Evolutionary conservation across 441 rosid genomes (phyloP).

Genomic region (Brassica hybrid): DNA sequence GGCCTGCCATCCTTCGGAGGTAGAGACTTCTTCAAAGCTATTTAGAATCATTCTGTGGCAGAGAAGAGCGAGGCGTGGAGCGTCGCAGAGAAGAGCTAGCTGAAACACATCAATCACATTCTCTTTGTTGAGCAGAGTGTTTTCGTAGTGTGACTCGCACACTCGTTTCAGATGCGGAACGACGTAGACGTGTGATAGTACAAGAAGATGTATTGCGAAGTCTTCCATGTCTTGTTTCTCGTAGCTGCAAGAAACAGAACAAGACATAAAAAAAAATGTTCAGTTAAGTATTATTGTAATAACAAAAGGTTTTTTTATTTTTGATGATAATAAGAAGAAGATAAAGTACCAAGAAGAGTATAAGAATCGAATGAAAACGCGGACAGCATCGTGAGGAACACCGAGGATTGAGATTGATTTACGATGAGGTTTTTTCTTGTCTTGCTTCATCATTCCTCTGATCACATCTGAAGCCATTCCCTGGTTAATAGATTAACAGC

Average conservation of each 20-base stretch:
- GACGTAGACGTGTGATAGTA: slow-evolving; percentile 74
- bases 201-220: slow-evolving; percentile 64
- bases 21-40: slow-evolving; percentile 56
- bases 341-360: slow-evolving; percentile 77
- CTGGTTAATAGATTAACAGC: slow-evolving; percentile 42
- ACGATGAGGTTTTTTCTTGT: slow-evolving; percentile 47
- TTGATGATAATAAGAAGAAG: too few relatives aligned
- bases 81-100: slow-evolving; percentile 81
- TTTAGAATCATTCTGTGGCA: slow-evolving; percentile 69
- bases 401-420: slow-evolving; percentile 69
- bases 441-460: slow-evolving; percentile 71
- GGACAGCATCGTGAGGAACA: slow-evolving; percentile 76
- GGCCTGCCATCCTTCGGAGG: slow-evolving; percentile 73
- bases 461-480: slow-evolving; percentile 87
- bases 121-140: slow-evolving; percentile 59
- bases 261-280: slow-evolving; percentile 15
- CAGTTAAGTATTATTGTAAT: not conserved
- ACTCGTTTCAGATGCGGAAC: slow-evolving; percentile 68
- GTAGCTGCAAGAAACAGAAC: slow-evolving; percentile 53
- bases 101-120: slow-evolving; percentile 82
- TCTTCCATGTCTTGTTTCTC: slow-evolving; percentile 77
- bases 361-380: slow-evolving; percentile 74
- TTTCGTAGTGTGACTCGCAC: slow-evolving; percentile 63
- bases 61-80: slow-evolving; percentile 71
- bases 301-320: not conserved